phyloP scores from a whole-genome alignment of 768 basidiomycete species.

The Amanita inopinata region DNA sequence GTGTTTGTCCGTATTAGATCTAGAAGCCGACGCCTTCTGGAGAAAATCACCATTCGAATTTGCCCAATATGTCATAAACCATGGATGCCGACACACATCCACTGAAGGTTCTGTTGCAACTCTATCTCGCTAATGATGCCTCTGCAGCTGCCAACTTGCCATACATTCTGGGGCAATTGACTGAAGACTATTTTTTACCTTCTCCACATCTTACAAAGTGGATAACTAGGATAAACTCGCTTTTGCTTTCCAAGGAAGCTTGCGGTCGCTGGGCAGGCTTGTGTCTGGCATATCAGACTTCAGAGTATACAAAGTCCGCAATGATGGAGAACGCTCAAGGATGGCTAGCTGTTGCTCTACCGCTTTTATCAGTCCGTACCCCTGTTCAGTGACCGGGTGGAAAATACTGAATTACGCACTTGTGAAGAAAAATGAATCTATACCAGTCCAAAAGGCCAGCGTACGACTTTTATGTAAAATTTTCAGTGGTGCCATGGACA shows the following conservation, averaged over 20 bases:
- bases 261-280: slow-evolving; percentile 75
- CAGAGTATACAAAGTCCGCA: slow-evolving; percentile 41
- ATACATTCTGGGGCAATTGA: slow-evolving; percentile 47
- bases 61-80: no score
- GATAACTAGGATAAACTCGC: slow-evolving; percentile 60
- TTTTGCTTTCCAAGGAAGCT: slow-evolving; percentile 71
- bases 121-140: slow-evolving; percentile 62
- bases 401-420: slow-evolving; percentile 16
- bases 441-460: slow-evolving; percentile 48
- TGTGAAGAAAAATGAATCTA: slow-evolving; percentile 58
- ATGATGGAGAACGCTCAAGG: slow-evolving; percentile 65
- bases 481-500: slow-evolving; percentile 47
- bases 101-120: slow-evolving; percentile 56
- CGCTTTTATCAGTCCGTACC: slow-evolving; percentile 58
- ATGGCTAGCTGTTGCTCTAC: slow-evolving; percentile 60
- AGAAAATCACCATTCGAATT: no score
- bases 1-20: slow-evolving; percentile 15
- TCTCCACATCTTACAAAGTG: slow-evolving; percentile 69
- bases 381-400: slow-evolving; percentile 11
- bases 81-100: slow-evolving; percentile 40
- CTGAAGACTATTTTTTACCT: slow-evolving; percentile 39
- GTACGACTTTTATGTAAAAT: slow-evolving; percentile 56
- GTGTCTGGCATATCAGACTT: slow-evolving; percentile 61
- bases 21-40: slow-evolving; percentile 8
- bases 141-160: slow-evolving; percentile 51